A percentile compares a stretch with the other conserved stretches of the same genome.
Evolutionary conservation across 2,329 filamentous ascomycete species (phyloP).

Genomic region (Trichophyton schoenleinii): DNA sequence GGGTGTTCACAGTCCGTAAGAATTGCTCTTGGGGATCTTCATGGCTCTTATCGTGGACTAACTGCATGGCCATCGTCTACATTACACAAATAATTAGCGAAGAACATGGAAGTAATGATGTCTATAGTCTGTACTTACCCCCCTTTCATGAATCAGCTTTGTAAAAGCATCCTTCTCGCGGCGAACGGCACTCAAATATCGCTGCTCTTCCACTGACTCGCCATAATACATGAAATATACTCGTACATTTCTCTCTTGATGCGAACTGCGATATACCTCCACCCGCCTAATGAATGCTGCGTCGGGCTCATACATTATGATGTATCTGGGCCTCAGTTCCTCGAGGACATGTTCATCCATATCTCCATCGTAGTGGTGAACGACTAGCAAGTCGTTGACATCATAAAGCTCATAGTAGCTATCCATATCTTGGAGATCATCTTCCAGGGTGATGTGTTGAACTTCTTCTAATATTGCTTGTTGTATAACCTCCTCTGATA

Average conservation of each 20-base stretch:
- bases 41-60: conserved; percentile 59
- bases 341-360: conserved; percentile 94
- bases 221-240: conserved; percentile 98
- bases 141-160: conserved; percentile 84
- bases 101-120: not conserved
- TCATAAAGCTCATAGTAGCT: conserved; percentile 85
- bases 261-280: conserved; percentile 90
- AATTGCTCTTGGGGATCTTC: conserved; percentile 85
- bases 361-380: conserved; percentile 91
- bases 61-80: conserved; percentile 69
- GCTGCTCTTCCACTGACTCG: conserved; percentile 87
- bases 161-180: conserved; percentile 95
- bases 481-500: conserved; percentile 64
- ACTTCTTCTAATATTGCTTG: conserved; percentile 55
- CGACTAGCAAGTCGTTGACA: conserved; percentile 73
- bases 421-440: conserved; percentile 82
- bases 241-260: conserved; percentile 74
- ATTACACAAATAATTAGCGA: conserved; percentile 13
- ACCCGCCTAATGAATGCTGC: conserved; percentile 86
- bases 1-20: conserved; percentile 86
- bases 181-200: conserved; percentile 78
- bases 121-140: conserved; percentile 31
- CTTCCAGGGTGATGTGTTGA: conserved; percentile 53
- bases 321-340: conserved; percentile 82
- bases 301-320: conserved; percentile 98